A percentile compares a stretch with the other conserved stretches of the same genome.
Conservation (phyloP, 1,284 basidiomycete species). For the Cryptococcus sp. region DNA sequence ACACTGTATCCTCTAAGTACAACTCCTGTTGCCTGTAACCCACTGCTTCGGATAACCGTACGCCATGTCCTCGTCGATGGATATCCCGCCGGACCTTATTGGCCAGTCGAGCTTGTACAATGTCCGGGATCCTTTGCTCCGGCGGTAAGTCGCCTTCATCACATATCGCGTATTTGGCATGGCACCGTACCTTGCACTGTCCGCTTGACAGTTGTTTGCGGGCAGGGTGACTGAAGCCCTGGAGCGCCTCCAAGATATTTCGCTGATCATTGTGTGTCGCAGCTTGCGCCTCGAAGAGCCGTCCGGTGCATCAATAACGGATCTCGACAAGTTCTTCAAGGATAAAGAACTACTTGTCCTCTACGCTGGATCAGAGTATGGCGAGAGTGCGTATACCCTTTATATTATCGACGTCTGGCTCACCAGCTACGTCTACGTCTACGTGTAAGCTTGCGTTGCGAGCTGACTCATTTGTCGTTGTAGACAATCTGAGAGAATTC, state of each 20-base stretch:
- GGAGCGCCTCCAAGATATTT: no score
- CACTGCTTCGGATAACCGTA: no score
- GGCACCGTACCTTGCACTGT: background rate
- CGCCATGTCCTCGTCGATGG: constrained; percentile 3
- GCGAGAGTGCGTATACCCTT: constrained; percentile 34
- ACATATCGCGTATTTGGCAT: background rate
- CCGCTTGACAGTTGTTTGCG: background rate
- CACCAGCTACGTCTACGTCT: background rate
- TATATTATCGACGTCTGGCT: background rate
- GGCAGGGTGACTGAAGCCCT: no score
- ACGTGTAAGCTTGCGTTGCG: background rate
- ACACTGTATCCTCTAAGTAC: no score
- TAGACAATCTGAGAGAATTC: constrained; percentile 35
- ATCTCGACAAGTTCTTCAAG: constrained; percentile 41
- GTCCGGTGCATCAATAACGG: constrained; percentile 42
- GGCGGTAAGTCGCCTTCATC: constrained; percentile 34
- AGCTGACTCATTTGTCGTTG: constrained; percentile 3
- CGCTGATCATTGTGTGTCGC: background rate
- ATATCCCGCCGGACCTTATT: constrained; percentile 41
- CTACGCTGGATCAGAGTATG: constrained; percentile 49
- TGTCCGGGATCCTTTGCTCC: constrained; percentile 46
- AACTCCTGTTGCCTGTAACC: no score
- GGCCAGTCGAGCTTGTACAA: constrained; percentile 48
- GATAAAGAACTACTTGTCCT: constrained; percentile 49
- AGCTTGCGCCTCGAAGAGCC: constrained; percentile 50